Evolutionary conservation across 495 filamentous ascomycete genomes (phyloP).

Genomic region (Neurospora pannonica): DNA sequence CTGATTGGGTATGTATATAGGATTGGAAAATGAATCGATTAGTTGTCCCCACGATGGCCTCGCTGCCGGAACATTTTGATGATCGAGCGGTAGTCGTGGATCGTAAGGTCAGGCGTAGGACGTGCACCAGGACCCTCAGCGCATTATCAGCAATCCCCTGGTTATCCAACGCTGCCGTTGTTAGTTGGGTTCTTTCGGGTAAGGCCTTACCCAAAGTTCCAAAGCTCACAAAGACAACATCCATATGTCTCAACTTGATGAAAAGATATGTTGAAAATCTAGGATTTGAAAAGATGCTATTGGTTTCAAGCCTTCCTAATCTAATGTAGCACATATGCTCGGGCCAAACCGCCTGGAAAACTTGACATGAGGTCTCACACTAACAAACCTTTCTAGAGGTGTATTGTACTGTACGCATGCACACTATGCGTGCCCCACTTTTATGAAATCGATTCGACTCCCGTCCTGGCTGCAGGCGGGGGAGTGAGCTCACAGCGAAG

Average conservation of each 20-base stretch:
- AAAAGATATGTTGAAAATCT: background rate
- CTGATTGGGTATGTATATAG: background rate
- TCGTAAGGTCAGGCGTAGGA: background rate
- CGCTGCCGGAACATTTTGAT: background rate
- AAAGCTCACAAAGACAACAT: background rate
- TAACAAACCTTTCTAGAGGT: background rate
- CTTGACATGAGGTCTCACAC: background rate
- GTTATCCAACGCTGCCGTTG: background rate
- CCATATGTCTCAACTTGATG: background rate
- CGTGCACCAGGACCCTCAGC: background rate
- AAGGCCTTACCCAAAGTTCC: background rate
- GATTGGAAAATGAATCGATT: background rate
- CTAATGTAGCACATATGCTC: background rate
- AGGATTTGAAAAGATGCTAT: background rate
- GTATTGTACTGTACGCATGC: background rate
- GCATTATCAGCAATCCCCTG: background rate
- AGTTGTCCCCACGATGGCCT: background rate
- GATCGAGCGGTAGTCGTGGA: background rate
- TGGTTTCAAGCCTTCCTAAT: background rate
- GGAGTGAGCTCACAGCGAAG: background rate
- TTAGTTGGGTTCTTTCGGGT: background rate
- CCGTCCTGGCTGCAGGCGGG: background rate
- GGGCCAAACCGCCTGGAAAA: background rate
- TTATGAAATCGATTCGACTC: background rate
- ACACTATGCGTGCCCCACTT: background rate